Base-by-base conservation (phyloP, 2,329 filamentous ascomycete species). In the Sporothrix humicola region DNA sequence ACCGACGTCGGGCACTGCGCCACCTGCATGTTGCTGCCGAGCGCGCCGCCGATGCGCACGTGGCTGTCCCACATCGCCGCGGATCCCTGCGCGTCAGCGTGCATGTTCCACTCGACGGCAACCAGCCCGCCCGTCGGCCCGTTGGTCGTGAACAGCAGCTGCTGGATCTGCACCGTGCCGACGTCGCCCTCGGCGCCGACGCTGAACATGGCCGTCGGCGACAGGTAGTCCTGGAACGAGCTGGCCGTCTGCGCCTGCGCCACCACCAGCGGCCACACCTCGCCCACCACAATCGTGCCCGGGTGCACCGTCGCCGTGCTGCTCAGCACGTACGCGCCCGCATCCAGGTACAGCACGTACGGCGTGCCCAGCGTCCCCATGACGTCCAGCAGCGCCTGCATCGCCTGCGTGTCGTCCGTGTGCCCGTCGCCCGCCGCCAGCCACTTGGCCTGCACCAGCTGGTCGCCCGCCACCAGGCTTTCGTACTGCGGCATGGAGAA, bases 31-130 rank as follows among this genome's bases (percentile, higher is more conserved):
- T 89, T 82, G 26, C 90, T 91, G 63, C 91, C 91, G 3, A 87
- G 87, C 42, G 87, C 88, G 26, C 92, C 92, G 76, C 91, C 92
- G 74, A 94, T 87, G 77, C 92, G 89, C 80, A 92, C 86, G 81
- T 94, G 92, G 10, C 89, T 87, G 78, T 94, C 92, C 91, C 91
- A 94, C 83, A 93, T 65, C 17, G 59, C 77, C 0, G 77, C 77
- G 0, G 69, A 31, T 1, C 73, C 91, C 76, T 86, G 85, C 72
- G 73, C 81, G 76, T 81, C 77, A n/a, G 85, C 86, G n/a, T 84
- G 84, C 46, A 93, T 82, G 79, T 93, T 93, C 91, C 91, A 93
- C 78, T 93, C 86, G 78, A 93, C 86, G 76, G 93, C 83, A 74
- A 93, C 89, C 6, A 89, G 90, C 71, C 92, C 92, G 1, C 91